Percentiles rank a stretch among this genome's conserved stretches.
Conservation (phyloP, 768 basidiomycete genomes). For the Podaxis sp. region DNA sequence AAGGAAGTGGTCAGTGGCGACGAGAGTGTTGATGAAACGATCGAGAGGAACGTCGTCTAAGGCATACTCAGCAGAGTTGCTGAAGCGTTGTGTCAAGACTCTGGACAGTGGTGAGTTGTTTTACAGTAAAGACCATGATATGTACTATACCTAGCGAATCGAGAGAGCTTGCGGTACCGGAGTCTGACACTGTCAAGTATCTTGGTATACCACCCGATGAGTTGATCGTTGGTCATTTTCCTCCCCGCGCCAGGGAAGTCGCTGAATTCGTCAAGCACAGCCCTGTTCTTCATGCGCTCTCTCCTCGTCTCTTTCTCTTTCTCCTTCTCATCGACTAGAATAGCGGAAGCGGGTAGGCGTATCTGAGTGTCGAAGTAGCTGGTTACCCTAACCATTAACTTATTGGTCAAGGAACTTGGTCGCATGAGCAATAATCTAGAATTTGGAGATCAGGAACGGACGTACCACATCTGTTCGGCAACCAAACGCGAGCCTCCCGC, state of each 20-base stretch:
- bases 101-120: constrained; percentile 31
- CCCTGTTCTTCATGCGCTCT: constrained; percentile 15
- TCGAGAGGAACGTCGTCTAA: constrained; percentile 75
- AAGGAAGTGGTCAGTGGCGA: constrained; percentile 87
- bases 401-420: constrained; percentile 84
- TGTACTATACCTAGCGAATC: constrained; percentile 75
- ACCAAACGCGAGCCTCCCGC: constrained; percentile 87
- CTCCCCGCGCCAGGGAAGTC: constrained; percentile 34
- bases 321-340: constrained; percentile 24
- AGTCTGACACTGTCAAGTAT: constrained; percentile 90
- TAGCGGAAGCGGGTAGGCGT: constrained; percentile 60
- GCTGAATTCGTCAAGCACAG: constrained; percentile 10
- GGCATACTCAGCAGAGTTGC: constrained; percentile 89
- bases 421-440: not conserved
- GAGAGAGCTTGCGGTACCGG: constrained; percentile 90
- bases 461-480: constrained; percentile 94
- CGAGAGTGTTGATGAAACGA: constrained; percentile 75
- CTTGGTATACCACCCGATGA: constrained; percentile 87
- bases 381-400: constrained; percentile 87
- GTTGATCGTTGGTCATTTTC: constrained; percentile 80
- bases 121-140: constrained; percentile 9
- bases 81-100: constrained; percentile 80
- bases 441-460: not conserved
- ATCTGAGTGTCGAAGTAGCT: constrained; percentile 96
- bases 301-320: constrained; percentile 13